Evolutionary conservation across 495 filamentous ascomycete genomes (phyloP), one percentile per base, ranked within the genome.

Genomic region (Rusavskia elegans): DNA sequence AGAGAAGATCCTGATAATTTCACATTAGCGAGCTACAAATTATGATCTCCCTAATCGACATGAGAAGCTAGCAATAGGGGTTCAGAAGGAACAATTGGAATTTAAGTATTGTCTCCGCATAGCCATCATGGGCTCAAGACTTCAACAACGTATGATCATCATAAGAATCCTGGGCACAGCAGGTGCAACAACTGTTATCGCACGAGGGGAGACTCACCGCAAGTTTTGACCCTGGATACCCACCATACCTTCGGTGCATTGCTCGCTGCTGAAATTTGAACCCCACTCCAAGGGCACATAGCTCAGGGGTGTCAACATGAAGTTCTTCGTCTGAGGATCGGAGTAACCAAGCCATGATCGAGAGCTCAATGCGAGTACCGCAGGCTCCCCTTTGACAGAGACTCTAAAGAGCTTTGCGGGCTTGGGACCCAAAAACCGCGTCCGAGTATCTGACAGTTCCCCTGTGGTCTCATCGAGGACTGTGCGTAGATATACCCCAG

Each of bases 221-320:
- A 99, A 71, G 64, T 85, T 93, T 61, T 89, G 81, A 27, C 81
- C 87, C 65, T 95, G 85, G 50, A 99, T 90, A 50, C 89, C 89
- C 36, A 97, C 89, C 83, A 99, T 89, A 21, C 92, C 90, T 66
- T 95, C 89, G 14, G 81, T 73, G 57, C 88, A 93, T 60, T 92
- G 83, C 66, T 95, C 87, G 59, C 87, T 95, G 59, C 84, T 92
- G 59, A 99, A 96, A 58, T 85, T 95, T 82, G 89, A 94, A 20
- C 85, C 90, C 73, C 86, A 95, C 61, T 94, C 88, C 7, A 99
- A 73, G n/a, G 80, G 82, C 27, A 77, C 76, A 58, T 95, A 95
- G 59, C 84, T 83, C 37, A 99, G 66, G 1, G 93, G 92, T 0
- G 89, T 96, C 56, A 95, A 81, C 75, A 87, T 88, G 57, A 96